These are phyloP conservation scores for Saccharomycopsis malanga DNA, from an alignment of 805 yeast species.

Conservation along the genomic window DNA sequence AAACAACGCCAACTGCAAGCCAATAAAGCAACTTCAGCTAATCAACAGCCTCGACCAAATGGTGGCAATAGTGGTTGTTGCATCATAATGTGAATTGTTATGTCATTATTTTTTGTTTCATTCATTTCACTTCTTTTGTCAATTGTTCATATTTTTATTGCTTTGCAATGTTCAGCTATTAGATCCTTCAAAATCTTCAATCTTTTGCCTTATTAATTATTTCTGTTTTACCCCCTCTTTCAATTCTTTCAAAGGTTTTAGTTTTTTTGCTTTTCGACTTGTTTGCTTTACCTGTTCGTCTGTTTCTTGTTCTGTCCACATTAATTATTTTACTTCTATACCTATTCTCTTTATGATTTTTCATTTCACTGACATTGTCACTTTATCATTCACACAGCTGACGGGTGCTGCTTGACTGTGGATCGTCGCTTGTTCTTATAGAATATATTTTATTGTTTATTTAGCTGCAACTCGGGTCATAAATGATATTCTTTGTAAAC, in stretches of 20 bases:
- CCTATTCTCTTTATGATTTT: too few relatives aligned
- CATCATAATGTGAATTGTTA: slow-evolving; percentile 8
- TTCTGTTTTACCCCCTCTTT: background rate
- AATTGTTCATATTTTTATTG: background rate
- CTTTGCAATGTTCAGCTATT: background rate
- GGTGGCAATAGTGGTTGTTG: slow-evolving; percentile 5
- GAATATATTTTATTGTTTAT: too few relatives aligned
- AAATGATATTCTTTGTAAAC: too few relatives aligned
- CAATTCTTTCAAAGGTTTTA: background rate
- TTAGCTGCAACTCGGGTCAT: too few relatives aligned
- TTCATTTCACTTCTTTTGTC: background rate
- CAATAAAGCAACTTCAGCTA: background rate
- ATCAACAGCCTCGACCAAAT: background rate
- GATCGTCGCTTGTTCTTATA: too few relatives aligned
- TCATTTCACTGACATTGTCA: too few relatives aligned
- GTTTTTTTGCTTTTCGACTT: too few relatives aligned
- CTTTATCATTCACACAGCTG: too few relatives aligned
- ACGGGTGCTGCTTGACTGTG: too few relatives aligned
- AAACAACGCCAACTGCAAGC: background rate
- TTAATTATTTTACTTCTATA: too few relatives aligned
- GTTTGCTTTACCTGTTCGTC: background rate
- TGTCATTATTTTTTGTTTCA: background rate
- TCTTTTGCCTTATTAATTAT: background rate
- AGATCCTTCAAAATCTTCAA: background rate
- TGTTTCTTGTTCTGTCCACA: background rate